Evolutionary conservation across 129 eudicot species (phyloP).

Genomic region (Erigeron canadensis): DNA sequence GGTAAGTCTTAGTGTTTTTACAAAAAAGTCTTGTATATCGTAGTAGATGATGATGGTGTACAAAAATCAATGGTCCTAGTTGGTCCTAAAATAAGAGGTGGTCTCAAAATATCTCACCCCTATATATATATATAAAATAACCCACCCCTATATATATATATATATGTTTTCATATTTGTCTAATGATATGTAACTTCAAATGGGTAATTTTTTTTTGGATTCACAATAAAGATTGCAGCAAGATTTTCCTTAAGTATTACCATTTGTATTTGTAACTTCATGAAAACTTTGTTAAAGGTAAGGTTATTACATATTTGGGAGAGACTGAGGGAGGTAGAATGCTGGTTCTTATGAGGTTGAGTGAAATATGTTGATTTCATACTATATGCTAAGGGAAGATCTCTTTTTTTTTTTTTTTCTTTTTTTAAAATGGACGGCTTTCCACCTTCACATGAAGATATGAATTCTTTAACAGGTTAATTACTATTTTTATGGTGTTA

Average conservation of each 20-base stretch:
- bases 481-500: not conserved
- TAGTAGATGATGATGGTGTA: too few relatives aligned
- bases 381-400: not conserved
- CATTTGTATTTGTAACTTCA: not conserved
- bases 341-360: constrained; percentile 7
- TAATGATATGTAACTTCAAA: not conserved
- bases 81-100: too few relatives aligned
- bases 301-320: constrained; percentile 12
- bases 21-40: too few relatives aligned
- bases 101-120: too few relatives aligned
- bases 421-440: constrained; percentile 12
- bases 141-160: too few relatives aligned
- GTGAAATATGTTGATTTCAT: not conserved
- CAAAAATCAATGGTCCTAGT: too few relatives aligned
- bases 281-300: not conserved
- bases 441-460: constrained; percentile 5
- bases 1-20: too few relatives aligned
- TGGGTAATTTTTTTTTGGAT: not conserved
- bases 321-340: not conserved
- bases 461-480: not conserved
- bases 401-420: constrained; percentile 10
- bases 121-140: too few relatives aligned
- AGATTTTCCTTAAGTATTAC: not conserved
- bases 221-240: not conserved
- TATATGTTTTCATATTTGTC: not conserved